Percentiles rank a stretch among this genome's conserved stretches.
phyloP scores from a whole-genome alignment of 768 basidiomycete species.

The Serpula lacrymans region DNA sequence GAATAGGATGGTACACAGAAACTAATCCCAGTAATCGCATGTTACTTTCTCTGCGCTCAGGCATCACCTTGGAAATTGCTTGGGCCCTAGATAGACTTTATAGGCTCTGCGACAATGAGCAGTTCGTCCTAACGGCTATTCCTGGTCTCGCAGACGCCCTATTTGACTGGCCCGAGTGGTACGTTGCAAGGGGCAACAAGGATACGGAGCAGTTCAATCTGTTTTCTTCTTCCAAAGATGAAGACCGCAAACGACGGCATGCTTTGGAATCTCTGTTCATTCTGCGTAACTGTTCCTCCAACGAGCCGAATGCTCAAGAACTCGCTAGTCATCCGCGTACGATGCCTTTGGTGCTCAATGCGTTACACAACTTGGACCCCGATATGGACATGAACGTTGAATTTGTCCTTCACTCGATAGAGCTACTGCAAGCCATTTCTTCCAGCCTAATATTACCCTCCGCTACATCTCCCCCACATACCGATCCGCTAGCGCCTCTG shows the following conservation, averaged over 20 bases:
- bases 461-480: constrained; percentile 32
- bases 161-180: constrained; percentile 89
- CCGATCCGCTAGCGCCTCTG: constrained; percentile 56
- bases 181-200: constrained; percentile 58
- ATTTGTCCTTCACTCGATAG: constrained; percentile 67
- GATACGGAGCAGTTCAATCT: constrained; percentile 40
- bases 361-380: constrained; percentile 58
- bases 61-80: constrained; percentile 74
- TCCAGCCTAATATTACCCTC: constrained; percentile 36
- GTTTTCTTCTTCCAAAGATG: constrained; percentile 53
- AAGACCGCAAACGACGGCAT: constrained; percentile 58
- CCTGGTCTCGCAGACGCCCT: constrained; percentile 82
- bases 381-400: constrained; percentile 68
- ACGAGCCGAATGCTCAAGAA: constrained; percentile 62
- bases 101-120: constrained; percentile 74
- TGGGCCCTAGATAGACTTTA: constrained; percentile 90
- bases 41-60: constrained; percentile 84
- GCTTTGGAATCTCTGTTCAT: constrained; percentile 86
- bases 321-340: constrained; percentile 59
- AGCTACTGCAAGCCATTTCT: constrained; percentile 66
- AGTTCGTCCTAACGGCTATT: constrained; percentile 66
- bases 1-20: constrained; percentile 84
- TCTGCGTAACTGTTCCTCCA: constrained; percentile 79
- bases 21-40: constrained; percentile 77
- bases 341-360: constrained; percentile 59